Percentiles rank a stretch among this genome's conserved stretches.
Conservation (phyloP, 2,329 filamentous ascomycete species). For the Colletotrichum trifolii region DNA sequence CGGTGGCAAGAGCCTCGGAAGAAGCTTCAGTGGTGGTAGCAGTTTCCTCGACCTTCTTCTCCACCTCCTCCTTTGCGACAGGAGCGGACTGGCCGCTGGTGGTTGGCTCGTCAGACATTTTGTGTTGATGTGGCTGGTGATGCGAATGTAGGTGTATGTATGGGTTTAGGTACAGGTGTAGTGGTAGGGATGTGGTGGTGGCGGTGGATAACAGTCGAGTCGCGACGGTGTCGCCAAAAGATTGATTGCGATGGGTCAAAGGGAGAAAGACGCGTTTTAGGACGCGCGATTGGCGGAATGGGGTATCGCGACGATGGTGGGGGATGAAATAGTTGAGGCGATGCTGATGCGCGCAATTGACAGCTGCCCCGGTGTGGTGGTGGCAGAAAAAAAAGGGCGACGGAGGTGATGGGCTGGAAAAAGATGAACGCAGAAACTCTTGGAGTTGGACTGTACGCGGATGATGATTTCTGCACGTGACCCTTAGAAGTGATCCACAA, state of each 20-base stretch:
- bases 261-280: slow-evolving; percentile 42
- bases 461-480: slow-evolving; percentile 36
- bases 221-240: slow-evolving; percentile 31
- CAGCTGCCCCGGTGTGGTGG: slow-evolving; percentile 46
- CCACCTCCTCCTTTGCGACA: slow-evolving; percentile 32
- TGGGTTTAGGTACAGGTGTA: neutral
- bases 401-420: slow-evolving; percentile 28
- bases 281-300: slow-evolving; percentile 40
- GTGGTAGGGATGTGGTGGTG: no score
- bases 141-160: slow-evolving; percentile 24
- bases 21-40: slow-evolving; percentile 46
- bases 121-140: slow-evolving; percentile 36
- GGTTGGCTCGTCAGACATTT: slow-evolving; percentile 52
- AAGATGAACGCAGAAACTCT: slow-evolving; percentile 38
- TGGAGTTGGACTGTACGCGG: slow-evolving; percentile 34
- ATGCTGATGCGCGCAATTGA: slow-evolving; percentile 48
- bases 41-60: slow-evolving; percentile 49
- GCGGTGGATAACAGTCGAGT: slow-evolving; percentile 22
- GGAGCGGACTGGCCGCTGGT: slow-evolving; percentile 38
- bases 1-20: slow-evolving; percentile 36
- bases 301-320: slow-evolving; percentile 31
- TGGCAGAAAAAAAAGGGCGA: slow-evolving; percentile 32
- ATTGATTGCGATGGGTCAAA: slow-evolving; percentile 29
- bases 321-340: slow-evolving; percentile 39
- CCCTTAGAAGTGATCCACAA: slow-evolving; percentile 32